Conservation (phyloP, 148 eudicot genomes). For the Simmondsia chinensis region DNA sequence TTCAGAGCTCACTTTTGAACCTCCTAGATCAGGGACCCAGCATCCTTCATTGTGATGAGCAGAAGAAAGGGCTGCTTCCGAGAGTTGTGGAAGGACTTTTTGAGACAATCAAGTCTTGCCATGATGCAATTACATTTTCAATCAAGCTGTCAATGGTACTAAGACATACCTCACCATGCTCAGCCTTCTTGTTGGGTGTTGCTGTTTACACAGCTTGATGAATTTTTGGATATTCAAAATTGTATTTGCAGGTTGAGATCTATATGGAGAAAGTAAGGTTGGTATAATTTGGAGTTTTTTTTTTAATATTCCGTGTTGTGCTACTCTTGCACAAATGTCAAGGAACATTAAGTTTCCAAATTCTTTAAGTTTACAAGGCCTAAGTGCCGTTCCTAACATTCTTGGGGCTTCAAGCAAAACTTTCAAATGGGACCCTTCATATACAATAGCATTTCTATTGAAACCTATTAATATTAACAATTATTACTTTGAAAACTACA, state of each 20-base stretch:
- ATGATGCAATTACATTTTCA: slow-evolving; percentile 28
- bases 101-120: slow-evolving; percentile 25
- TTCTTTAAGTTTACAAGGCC: too few species aligned
- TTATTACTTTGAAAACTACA: too few species aligned
- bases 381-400: too few species aligned
- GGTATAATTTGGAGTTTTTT: too few species aligned
- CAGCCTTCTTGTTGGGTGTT: neutral
- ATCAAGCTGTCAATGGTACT: slow-evolving; percentile 79
- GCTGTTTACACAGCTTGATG: neutral
- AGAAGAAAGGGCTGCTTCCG: slow-evolving; percentile 69
- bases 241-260: slow-evolving; percentile 65
- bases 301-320: too few species aligned
- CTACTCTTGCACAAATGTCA: too few species aligned
- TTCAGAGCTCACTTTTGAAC: slow-evolving; percentile 1
- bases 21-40: slow-evolving; percentile 53
- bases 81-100: slow-evolving; percentile 79
- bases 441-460: too few species aligned
- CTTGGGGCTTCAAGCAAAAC: too few species aligned
- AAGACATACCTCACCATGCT: neutral
- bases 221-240: neutral
- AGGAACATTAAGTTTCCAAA: too few species aligned
- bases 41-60: slow-evolving; percentile 43
- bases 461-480: too few species aligned
- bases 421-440: too few species aligned
- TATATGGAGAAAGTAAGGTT: slow-evolving; percentile 97